phyloP scores from a whole-genome alignment of 2,329 filamentous ascomycete genomes.

The Aspergillus phoenicis region DNA sequence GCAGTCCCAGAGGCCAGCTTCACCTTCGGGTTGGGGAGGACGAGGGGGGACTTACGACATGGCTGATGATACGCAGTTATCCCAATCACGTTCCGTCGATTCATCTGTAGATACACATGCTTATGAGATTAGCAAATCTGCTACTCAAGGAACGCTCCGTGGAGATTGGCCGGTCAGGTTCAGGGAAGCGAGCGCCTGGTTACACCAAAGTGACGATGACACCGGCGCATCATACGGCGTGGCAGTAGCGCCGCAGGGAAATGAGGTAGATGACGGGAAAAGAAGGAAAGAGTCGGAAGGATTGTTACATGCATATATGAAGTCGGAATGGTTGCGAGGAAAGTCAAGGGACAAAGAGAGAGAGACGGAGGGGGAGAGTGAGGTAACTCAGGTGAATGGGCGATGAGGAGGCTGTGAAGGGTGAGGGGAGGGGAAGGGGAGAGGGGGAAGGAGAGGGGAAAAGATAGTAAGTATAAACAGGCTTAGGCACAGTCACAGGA shows the following conservation, averaged over 20 bases:
- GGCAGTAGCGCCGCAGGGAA: slow-evolving; percentile 32
- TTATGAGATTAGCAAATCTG: slow-evolving; percentile 39
- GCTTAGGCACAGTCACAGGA: slow-evolving; percentile 28
- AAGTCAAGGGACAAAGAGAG: slow-evolving; percentile 11
- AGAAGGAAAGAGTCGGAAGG: slow-evolving; percentile 18
- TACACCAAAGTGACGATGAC: slow-evolving; percentile 42
- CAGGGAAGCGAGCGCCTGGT: slow-evolving; percentile 33
- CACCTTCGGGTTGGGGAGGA: slow-evolving; percentile 16
- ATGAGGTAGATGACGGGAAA: slow-evolving; percentile 22
- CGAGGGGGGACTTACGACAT: slow-evolving; percentile 44
- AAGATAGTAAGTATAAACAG: slow-evolving; percentile 27
- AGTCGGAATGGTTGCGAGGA: slow-evolving; percentile 17
- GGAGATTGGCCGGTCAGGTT: slow-evolving; percentile 33
- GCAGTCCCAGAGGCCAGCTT: slow-evolving; percentile 1
- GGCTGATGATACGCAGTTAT: slow-evolving; percentile 36
- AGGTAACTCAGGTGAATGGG: slow-evolving; percentile 1
- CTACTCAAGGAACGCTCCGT: slow-evolving; percentile 33
- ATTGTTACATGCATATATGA: slow-evolving; percentile 25
- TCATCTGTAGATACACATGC: slow-evolving; percentile 45
- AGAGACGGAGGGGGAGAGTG: slow-evolving; percentile 9
- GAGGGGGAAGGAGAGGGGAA: slow-evolving; percentile 2
- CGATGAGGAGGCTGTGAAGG: neutral
- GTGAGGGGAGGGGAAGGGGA: neutral
- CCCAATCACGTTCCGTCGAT: slow-evolving; percentile 39
- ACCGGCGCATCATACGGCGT: slow-evolving; percentile 39